Base-by-base conservation (phyloP, 1,284 basidiomycete genomes). In the Volvariella surrecta region DNA sequence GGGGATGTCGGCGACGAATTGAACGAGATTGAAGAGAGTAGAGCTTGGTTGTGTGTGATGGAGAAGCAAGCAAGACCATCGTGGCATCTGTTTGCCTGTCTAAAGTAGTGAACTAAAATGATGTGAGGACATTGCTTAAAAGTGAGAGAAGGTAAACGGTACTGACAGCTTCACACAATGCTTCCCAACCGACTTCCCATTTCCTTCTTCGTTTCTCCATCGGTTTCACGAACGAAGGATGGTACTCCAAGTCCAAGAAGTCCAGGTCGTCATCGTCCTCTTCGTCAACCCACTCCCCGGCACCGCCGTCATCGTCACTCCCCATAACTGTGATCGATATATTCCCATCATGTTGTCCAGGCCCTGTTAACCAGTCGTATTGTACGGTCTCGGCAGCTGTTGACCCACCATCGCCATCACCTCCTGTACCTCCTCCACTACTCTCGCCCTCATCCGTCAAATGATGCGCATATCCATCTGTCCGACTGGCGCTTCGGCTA, bases 61-160 rank as follows among this genome's bases (percentile, higher is more conserved):
- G 86, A 0, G 83, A 73, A 2, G 84, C 83, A 16, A 89, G 64
- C 0, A 89, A 60, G 21, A 88, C 59, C 63, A 88, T 70, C 0
- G 82, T 87, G 10, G 83, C 68, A 52, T 88, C 86, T 3, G 85
- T 89, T 59, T 87, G 82, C 39, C 82, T 70, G 60, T 89, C 85
- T 16, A 89, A 63, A 22, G 71, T 71, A 61, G 84, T 81, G 71
- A 89, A 82, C 84, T 88, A 53, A 10, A 39, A 42, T 44, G 11
- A 11, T 6, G 46, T 47, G 37, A 43, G 43, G 22, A 43, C 22
- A 32, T 30, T 19, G 42, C 39, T 44, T 45, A 44, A 47, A 46
- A 39, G 28, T n/a, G 34, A 48, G 22, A 32, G 41, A 42, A 30
- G 10, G 40, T 21, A 10, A 41, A 44, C 38, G 17, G 44, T 7